phyloP scores from a whole-genome alignment of 768 basidiomycete genomes.

The Paxillus ammoniavirescens region DNA sequence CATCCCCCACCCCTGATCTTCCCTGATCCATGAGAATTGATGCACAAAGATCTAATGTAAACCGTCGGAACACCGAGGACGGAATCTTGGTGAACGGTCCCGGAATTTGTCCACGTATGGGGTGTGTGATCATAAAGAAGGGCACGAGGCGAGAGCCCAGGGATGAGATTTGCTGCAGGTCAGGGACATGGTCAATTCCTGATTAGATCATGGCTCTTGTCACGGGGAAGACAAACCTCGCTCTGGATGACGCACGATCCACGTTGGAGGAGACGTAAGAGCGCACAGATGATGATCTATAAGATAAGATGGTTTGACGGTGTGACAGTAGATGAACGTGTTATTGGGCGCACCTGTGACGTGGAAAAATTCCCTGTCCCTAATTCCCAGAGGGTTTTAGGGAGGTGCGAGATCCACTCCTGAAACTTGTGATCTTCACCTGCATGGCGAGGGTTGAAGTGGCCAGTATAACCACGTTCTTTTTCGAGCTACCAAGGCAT shows the following conservation, averaged over 20 bases:
- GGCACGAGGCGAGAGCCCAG: conserved; percentile 67
- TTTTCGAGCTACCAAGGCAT: conserved; percentile 52
- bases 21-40: conserved; percentile 24
- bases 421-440: conserved; percentile 36
- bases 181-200: conserved; percentile 12
- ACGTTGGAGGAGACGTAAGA: conserved; percentile 63
- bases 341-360: conserved; percentile 53
- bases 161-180: conserved; percentile 42
- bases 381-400: conserved; percentile 84
- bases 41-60: conserved; percentile 64
- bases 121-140: conserved; percentile 77
- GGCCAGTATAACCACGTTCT: conserved; percentile 50
- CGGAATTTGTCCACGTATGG: conserved; percentile 64
- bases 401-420: conserved; percentile 75
- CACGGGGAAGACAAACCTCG: conserved; percentile 38
- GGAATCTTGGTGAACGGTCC: conserved; percentile 82
- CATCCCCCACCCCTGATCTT: conserved; percentile 11
- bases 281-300: conserved; percentile 56
- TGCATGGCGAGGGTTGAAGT: conserved; percentile 38
- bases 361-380: conserved; percentile 52
- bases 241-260: conserved; percentile 41
- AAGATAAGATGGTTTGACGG: conserved; percentile 6
- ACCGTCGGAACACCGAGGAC: conserved; percentile 40
- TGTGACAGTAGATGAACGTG: background rate
- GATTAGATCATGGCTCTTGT: conserved; percentile 3